Conservation (phyloP, 495 filamentous ascomycete species). For the Penicillium ucsense region DNA sequence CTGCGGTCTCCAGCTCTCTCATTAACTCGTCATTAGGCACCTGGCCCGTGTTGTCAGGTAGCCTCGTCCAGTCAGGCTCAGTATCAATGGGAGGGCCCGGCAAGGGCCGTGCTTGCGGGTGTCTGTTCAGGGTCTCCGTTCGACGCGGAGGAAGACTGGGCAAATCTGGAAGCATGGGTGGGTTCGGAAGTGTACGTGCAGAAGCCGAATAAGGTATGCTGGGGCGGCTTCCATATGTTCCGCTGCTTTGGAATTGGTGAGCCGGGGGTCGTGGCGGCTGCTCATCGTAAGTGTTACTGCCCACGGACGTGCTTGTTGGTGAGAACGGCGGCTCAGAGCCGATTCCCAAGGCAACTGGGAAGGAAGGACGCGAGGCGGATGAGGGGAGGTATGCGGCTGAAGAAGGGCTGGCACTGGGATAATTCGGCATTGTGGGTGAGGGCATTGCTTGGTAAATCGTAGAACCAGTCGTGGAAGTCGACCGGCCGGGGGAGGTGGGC, state of each 20-base stretch:
- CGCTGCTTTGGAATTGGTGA: slow-evolving; percentile 27
- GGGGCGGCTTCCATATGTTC: slow-evolving; percentile 16
- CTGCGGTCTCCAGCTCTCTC: slow-evolving; percentile 39
- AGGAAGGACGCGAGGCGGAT: slow-evolving; percentile 17
- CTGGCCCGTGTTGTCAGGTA: slow-evolving; percentile 1
- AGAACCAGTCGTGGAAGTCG: slow-evolving; percentile 2
- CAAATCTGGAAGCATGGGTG: slow-evolving; percentile 33
- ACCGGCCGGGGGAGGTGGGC: slow-evolving; percentile 4
- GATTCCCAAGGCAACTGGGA: slow-evolving; percentile 15
- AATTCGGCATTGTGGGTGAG: slow-evolving; percentile 11
- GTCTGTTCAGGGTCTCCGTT: slow-evolving; percentile 43
- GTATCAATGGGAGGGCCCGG: slow-evolving; percentile 46
- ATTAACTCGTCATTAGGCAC: slow-evolving; percentile 32
- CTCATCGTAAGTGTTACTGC: slow-evolving; percentile 23
- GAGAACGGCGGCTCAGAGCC: slow-evolving; percentile 23
- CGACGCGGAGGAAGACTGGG: slow-evolving; percentile 39
- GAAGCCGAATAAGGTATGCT: slow-evolving; percentile 28
- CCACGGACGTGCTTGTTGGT: slow-evolving; percentile 14
- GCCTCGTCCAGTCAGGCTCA: slow-evolving; percentile 17
- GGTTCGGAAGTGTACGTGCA: slow-evolving; percentile 31
- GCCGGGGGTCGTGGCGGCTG: slow-evolving; percentile 40
- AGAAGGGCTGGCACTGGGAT: slow-evolving; percentile 19
- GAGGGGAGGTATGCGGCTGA: slow-evolving; percentile 10
- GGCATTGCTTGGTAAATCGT: slow-evolving; percentile 17
- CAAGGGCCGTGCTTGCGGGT: slow-evolving; percentile 51